These are phyloP conservation scores for Rhodotorula sp. DNA, from an alignment of 1,284 basidiomycete genomes.

Conservation along the genomic window DNA sequence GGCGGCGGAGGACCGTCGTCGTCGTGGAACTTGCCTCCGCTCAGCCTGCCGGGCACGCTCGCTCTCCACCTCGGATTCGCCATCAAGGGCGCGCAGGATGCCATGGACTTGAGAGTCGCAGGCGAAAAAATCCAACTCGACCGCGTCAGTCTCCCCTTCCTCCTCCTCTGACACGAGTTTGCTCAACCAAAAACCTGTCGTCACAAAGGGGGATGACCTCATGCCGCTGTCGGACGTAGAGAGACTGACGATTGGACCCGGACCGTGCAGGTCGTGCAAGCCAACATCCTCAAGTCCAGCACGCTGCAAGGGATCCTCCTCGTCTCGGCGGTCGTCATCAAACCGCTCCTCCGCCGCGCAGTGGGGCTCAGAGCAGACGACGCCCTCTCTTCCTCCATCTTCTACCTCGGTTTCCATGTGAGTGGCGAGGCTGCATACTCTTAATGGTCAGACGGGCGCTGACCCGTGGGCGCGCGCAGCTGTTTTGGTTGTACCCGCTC, in stretches of 20 bases:
- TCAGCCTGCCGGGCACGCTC: conserved; percentile 22
- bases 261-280: conserved; percentile 28
- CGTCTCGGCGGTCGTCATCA: conserved; percentile 37
- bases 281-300: conserved; percentile 33
- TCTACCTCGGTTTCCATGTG: conserved; percentile 35
- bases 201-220: background rate
- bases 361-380: conserved; percentile 17
- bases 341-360: conserved; percentile 32
- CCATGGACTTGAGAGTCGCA: conserved; percentile 23
- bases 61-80: conserved; percentile 32
- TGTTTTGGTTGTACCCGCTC: conserved; percentile 36
- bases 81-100: conserved; percentile 25
- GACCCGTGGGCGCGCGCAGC: conserved; percentile 6
- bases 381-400: conserved; percentile 26
- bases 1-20: background rate
- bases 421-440: background rate
- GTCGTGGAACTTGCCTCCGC: conserved; percentile 16
- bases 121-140: conserved; percentile 28
- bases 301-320: conserved; percentile 37
- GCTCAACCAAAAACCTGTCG: background rate
- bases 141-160: conserved; percentile 17
- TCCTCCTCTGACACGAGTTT: background rate
- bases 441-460: background rate
- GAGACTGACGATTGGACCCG: background rate
- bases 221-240: too few species aligned